Conservation (phyloP, 2,329 filamentous ascomycete species). For the Elsinoe australis region DNA sequence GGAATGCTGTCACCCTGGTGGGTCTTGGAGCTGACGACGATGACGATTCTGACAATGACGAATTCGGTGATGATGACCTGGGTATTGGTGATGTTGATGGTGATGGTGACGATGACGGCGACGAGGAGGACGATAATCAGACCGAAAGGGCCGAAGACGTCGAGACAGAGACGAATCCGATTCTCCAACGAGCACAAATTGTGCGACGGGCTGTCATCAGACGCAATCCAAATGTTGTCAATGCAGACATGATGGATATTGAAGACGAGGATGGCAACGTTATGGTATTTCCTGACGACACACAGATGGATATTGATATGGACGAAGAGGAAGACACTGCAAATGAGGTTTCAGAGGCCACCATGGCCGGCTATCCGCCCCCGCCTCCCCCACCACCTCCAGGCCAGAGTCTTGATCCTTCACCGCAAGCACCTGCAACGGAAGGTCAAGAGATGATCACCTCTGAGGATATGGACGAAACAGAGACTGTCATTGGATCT, state of each 20-base stretch:
- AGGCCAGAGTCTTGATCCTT: neutral
- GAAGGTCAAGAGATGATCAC: constrained; percentile 9
- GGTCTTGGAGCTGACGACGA: constrained; percentile 23
- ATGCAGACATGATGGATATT: constrained; percentile 42
- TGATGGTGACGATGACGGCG: constrained; percentile 39
- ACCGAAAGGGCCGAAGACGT: constrained; percentile 34
- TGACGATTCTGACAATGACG: no score
- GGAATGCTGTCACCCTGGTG: neutral
- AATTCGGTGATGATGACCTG: no score
- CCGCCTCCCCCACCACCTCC: constrained; percentile 52
- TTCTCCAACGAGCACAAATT: constrained; percentile 29
- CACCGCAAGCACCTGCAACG: constrained; percentile 8
- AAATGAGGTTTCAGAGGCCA: constrained; percentile 68
- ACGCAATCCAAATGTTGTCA: constrained; percentile 20
- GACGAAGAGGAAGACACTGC: constrained; percentile 46
- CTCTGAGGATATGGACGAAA: constrained; percentile 53
- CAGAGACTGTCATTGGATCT: constrained; percentile 57
- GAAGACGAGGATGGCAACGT: constrained; percentile 35
- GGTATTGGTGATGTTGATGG: constrained; percentile 40
- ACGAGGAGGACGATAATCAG: constrained; percentile 42
- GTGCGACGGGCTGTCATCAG: constrained; percentile 20
- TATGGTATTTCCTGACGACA: constrained; percentile 23
- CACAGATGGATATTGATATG: constrained; percentile 45
- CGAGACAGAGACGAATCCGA: constrained; percentile 25
- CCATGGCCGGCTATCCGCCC: constrained; percentile 65